Evolutionary conservation across 148 eudicot species (phyloP), one percentile per base, ranked within the genome.

Genomic region (Pharnaceum exiguum): DNA sequence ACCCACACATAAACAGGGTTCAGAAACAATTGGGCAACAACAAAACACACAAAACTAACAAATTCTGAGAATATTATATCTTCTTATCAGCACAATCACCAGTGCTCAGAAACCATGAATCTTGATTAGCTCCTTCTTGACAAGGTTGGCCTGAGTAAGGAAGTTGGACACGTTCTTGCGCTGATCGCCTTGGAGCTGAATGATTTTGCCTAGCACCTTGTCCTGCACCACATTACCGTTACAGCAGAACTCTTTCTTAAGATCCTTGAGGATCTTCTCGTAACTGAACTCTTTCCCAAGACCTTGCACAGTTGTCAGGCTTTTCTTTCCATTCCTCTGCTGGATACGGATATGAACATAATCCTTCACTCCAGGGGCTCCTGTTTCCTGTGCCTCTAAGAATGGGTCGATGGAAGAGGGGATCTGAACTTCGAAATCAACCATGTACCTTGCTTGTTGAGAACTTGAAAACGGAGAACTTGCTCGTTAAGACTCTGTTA

Each of bases 161-260:
- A 89, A 89, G 21, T 69, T 57, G 0, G 94, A 78, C 4, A 77
- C 87, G 15, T 89, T 85, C 78, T 81, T 89, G 17, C 96, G 73
- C 78, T 89, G 96, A 70, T 89, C 96, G 8, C 96, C 96, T 55
- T 89, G 96, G 2, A 89, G 87, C 61, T 89, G 96, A 3, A 89
- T 89, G 11, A 89, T 76, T 63, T 85, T 85, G 25, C 96, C 96
- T 29, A 89, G 72, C 59, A 78, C 83, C 30, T 85, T 85, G 47
- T 89, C 96, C 63, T 75, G 77, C 28, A 83, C 87, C 10, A 89
- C 96, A 58, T 73, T 85, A 1, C 96, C 96, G 57, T 89, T 89
- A 47, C 96, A 89, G 45, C 96, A 89, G 38, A 82, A 85, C 2
- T 75, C 85, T 37, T 85, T 85, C 74, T 88, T 88, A 8, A 88